phyloP scores from a whole-genome alignment of 495 filamentous ascomycete species.

The Cairneyella variabilis region DNA sequence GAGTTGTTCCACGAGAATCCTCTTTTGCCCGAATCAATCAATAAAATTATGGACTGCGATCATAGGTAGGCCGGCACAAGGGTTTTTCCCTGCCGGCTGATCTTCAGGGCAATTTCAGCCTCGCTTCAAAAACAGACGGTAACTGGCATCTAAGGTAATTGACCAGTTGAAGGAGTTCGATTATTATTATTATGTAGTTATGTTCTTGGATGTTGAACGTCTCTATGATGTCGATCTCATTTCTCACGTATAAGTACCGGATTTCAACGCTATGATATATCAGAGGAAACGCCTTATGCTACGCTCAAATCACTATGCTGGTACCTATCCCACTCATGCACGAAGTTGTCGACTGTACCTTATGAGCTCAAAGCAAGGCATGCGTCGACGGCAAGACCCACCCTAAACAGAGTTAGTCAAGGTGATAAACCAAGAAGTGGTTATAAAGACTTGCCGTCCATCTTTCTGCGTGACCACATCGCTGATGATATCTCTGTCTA shows the following conservation, averaged over 20 bases:
- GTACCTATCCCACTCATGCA: background rate
- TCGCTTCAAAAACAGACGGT: too few species aligned
- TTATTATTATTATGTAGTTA: constrained; percentile 17
- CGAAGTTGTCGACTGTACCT: background rate
- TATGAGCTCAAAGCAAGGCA: constrained; percentile 71
- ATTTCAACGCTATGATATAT: constrained; percentile 13
- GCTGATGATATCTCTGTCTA: constrained; percentile 87
- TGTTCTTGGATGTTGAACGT: background rate
- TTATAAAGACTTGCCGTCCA: constrained; percentile 62
- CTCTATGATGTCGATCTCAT: background rate
- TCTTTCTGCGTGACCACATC: constrained; percentile 92
- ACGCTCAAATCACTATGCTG: constrained; percentile 24
- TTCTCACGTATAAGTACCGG: background rate
- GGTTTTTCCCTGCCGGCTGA: too few species aligned
- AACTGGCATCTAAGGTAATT: too few species aligned
- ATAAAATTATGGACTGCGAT: too few species aligned
- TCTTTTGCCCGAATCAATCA: too few species aligned
- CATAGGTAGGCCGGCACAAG: too few species aligned
- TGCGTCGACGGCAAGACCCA: constrained; percentile 86
- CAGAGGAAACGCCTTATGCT: constrained; percentile 16
- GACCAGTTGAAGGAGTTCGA: background rate
- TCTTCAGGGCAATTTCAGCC: too few species aligned
- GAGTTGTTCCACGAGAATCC: too few species aligned
- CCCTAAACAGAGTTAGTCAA: constrained; percentile 44
- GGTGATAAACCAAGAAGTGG: constrained; percentile 10